Percentiles rank a stretch among this genome's conserved stretches.
Evolutionary conservation across 225 moss, liverwort and hornwort species (phyloP).

Genomic region (Straminergon stramineum): DNA sequence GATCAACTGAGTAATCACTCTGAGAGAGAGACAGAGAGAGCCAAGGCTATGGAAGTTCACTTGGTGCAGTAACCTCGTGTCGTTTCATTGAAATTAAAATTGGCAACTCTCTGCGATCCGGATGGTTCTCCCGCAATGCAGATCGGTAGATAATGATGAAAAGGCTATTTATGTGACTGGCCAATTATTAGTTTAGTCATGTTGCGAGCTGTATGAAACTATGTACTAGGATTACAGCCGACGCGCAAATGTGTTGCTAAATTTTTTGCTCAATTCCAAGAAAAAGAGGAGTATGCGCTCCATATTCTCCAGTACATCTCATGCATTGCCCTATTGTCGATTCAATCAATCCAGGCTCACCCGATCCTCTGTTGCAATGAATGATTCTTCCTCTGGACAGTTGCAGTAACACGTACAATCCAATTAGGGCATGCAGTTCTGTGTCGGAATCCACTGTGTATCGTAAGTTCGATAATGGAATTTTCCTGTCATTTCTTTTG

Average conservation of each 20-base stretch:
- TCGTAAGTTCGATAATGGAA: neutral
- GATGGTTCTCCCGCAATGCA: neutral
- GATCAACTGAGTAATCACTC: neutral
- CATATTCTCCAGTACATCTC: neutral
- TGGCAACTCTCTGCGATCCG: neutral
- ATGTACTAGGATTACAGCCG: neutral
- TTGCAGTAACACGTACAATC: neutral
- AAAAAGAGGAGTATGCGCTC: neutral
- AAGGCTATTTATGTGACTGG: neutral
- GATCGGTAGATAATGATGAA: neutral
- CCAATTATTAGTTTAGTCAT: neutral
- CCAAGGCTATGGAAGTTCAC: neutral
- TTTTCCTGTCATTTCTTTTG: neutral
- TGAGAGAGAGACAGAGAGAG: neutral
- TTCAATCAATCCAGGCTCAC: neutral
- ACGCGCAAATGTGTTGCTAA: neutral
- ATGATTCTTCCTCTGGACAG: neutral
- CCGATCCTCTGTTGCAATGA: neutral
- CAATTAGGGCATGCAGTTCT: slow-evolving; percentile 2
- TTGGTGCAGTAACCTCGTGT: neutral
- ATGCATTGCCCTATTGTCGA: neutral
- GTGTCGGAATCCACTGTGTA: neutral
- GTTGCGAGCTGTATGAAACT: neutral
- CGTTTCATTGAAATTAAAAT: neutral
- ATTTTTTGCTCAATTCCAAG: neutral